Evolutionary conservation across 1,139 yeast genomes (phyloP).

Genomic region (Suhomyces atakaporum): DNA sequence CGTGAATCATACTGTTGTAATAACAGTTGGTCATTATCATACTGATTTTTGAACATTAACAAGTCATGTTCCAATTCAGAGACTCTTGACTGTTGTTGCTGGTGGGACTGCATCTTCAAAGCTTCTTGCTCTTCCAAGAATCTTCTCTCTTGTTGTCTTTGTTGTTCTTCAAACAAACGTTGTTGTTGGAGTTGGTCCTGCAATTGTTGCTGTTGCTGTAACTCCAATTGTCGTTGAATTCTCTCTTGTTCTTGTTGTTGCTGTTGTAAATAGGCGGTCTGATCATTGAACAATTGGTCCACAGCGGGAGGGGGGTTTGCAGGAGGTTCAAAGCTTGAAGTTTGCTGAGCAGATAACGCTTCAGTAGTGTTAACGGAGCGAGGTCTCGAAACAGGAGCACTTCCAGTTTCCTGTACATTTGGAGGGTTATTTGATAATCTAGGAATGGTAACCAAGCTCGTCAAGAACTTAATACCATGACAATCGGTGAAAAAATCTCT

Average conservation of each 20-base stretch:
- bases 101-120: constrained; percentile 67
- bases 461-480: constrained; percentile 78
- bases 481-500: constrained; percentile 91
- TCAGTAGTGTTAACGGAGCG: constrained; percentile 30
- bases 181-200: constrained; percentile 61
- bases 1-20: constrained; percentile 86
- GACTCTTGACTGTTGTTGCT: constrained; percentile 76
- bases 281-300: constrained; percentile 48
- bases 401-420: constrained; percentile 52
- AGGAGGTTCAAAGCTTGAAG: constrained; percentile 30
- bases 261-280: constrained; percentile 45
- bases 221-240: constrained; percentile 61
- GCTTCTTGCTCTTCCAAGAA: constrained; percentile 58
- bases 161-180: constrained; percentile 68
- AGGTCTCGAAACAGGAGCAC: constrained; percentile 40
- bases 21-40: constrained; percentile 82
- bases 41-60: constrained; percentile 73
- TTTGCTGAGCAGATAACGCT: constrained; percentile 36
- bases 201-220: constrained; percentile 47
- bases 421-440: constrained; percentile 70
- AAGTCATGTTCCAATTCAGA: constrained; percentile 83
- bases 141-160: constrained; percentile 58
- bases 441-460: constrained; percentile 85
- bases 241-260: constrained; percentile 69
- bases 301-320: constrained; percentile 38